These are phyloP conservation scores for Fonsecaea pedrosoi DNA, from an alignment of 2,329 filamentous ascomycete genomes.

Conservation along the genomic window DNA sequence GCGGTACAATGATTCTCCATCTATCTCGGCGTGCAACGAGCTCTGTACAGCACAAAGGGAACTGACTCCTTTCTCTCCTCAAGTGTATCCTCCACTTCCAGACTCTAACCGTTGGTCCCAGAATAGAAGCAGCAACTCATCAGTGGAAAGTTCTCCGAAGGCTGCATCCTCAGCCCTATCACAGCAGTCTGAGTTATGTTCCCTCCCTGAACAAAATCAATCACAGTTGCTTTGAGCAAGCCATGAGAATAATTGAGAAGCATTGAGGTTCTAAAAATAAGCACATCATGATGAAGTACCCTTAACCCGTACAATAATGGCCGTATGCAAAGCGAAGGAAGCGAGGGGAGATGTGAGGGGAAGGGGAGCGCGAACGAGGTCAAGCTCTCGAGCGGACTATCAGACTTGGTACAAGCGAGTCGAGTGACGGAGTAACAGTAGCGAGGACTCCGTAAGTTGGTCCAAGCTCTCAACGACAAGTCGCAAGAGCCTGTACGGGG, in stretches of 20 bases:
- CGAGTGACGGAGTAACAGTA: neutral
- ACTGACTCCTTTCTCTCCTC: neutral
- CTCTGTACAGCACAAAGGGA: slow-evolving; percentile 7
- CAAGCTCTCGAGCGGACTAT: neutral
- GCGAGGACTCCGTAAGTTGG: neutral
- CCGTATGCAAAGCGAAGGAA: neutral
- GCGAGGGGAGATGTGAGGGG: slow-evolving; percentile 16
- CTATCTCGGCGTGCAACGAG: slow-evolving; percentile 11
- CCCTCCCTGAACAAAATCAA: neutral
- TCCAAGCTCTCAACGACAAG: neutral
- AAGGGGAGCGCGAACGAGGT: neutral
- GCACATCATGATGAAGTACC: neutral
- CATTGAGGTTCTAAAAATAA: slow-evolving; percentile 6
- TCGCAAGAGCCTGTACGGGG: slow-evolving; percentile 20
- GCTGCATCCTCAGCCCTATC: neutral
- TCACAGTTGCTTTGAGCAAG: neutral
- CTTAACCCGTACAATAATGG: neutral
- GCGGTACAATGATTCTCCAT: neutral
- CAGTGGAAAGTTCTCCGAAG: neutral
- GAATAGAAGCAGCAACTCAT: slow-evolving; percentile 12
- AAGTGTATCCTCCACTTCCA: neutral
- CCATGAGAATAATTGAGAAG: neutral
- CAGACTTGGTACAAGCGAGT: neutral
- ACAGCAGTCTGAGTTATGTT: neutral
- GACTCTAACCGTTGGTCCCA: neutral